Percentiles rank a stretch among this genome's conserved stretches.
phyloP scores from a whole-genome alignment of 140 eudicot genomes.

The Cichorium intybus region DNA sequence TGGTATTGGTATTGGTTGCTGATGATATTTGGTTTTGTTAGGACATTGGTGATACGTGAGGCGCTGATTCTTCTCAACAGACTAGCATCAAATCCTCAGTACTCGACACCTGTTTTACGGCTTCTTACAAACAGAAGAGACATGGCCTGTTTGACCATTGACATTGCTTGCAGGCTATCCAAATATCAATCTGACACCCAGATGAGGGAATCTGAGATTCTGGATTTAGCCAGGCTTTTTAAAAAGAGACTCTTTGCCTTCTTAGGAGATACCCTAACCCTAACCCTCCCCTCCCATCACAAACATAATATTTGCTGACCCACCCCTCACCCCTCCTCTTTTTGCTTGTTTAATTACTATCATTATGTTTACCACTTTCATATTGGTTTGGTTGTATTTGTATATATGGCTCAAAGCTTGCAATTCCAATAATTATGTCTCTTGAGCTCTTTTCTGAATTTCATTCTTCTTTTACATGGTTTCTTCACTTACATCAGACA shows the following conservation, averaged over 20 bases:
- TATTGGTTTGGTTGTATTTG: too few species aligned
- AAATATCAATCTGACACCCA: too few species aligned
- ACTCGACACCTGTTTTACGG: constrained; percentile 53
- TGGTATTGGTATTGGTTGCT: too few species aligned
- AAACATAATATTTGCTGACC: constrained; percentile 6
- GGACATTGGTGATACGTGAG: constrained; percentile 79
- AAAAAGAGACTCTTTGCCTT: constrained; percentile 57
- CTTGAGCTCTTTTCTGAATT: not conserved
- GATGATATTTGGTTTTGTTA: constrained; percentile 11
- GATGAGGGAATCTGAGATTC: constrained; percentile 60
- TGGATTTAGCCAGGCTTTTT: constrained; percentile 58
- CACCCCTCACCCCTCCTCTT: not conserved
- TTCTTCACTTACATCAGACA: not conserved
- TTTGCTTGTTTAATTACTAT: too few species aligned
- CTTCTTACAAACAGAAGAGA: constrained; percentile 64
- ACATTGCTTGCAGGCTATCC: constrained; percentile 61
- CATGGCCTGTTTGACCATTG: constrained; percentile 52
- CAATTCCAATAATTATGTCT: not conserved
- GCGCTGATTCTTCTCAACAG: constrained; percentile 70
- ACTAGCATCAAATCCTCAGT: constrained; percentile 65
- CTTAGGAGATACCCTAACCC: constrained; percentile 40
- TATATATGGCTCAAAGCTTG: not conserved
- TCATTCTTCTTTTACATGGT: not conserved
- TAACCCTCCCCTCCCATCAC: not conserved
- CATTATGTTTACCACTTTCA: not conserved